Conservation (phyloP, 495 filamentous ascomycete genomes). For the Collariella sp. region DNA sequence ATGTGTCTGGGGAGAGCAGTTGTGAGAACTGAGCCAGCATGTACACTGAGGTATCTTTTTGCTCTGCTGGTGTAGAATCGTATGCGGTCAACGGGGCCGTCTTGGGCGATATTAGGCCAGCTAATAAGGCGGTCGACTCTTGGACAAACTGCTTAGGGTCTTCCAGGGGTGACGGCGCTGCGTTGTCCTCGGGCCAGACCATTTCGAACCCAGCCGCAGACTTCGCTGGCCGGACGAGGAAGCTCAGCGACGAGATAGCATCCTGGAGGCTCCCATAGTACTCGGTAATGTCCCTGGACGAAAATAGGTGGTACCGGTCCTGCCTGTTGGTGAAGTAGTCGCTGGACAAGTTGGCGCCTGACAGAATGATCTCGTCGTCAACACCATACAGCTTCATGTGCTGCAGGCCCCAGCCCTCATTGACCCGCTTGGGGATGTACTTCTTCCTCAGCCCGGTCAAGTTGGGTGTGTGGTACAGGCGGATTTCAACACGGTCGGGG, state of each 20-base stretch:
- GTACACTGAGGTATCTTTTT: conserved; percentile 67
- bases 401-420: conserved; percentile 96
- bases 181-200: conserved; percentile 71
- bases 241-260: conserved; percentile 71
- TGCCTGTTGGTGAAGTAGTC: conserved; percentile 97
- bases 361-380: conserved; percentile 92
- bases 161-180: conserved; percentile 59
- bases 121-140: conserved; percentile 56
- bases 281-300: conserved; percentile 64
- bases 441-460: conserved; percentile 79
- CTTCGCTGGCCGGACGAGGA: conserved; percentile 57
- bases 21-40: conserved; percentile 80
- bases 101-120: conserved; percentile 49
- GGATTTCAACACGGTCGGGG: conserved; percentile 76
- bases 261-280: conserved; percentile 75
- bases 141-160: conserved; percentile 58
- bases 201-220: conserved; percentile 57
- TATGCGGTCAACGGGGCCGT: conserved; percentile 14
- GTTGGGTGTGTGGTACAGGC: conserved; percentile 97
- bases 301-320: conserved; percentile 90
- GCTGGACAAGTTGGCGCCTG: conserved; percentile 83
- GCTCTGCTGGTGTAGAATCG: conserved; percentile 9
- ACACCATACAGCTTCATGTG: conserved; percentile 99
- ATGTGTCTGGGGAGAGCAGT: conserved; percentile 65
- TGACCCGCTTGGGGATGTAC: conserved; percentile 77